Conservation (phyloP, 257 asterid genomes). For the Schizonepeta tenuifolia region DNA sequence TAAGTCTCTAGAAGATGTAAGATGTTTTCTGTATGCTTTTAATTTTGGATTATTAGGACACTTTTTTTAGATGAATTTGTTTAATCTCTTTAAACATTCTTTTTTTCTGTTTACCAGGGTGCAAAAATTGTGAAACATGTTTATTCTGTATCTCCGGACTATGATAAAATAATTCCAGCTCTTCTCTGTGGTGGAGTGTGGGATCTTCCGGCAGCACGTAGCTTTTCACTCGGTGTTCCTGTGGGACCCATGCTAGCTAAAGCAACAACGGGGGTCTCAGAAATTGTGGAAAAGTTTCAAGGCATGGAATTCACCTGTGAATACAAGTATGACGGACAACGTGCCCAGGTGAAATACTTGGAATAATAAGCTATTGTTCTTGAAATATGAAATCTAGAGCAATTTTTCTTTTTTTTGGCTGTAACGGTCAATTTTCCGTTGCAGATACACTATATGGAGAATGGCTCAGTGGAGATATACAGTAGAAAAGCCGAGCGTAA, state of each 20-base stretch:
- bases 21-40: constrained; percentile 22
- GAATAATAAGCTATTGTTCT: too few relatives aligned
- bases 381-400: too few relatives aligned
- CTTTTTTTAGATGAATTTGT: constrained; percentile 5
- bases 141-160: constrained; percentile 87
- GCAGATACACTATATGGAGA: constrained; percentile 87
- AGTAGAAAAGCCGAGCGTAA: constrained; percentile 95
- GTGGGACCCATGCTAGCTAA: constrained; percentile 98
- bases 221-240: constrained; percentile 89
- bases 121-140: constrained; percentile 89
- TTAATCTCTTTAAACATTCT: constrained; percentile 14
- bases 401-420: too few relatives aligned
- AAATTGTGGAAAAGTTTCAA: constrained; percentile 92
- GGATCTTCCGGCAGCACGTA: constrained; percentile 81
- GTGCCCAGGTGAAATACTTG: too few relatives aligned
- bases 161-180: constrained; percentile 78
- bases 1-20: constrained; percentile 78
- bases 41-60: constrained; percentile 8
- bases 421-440: too few relatives aligned
- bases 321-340: constrained; percentile 98
- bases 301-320: constrained; percentile 91
- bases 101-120: constrained; percentile 62
- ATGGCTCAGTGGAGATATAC: constrained; percentile 91
- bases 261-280: constrained; percentile 93
- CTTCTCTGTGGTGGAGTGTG: constrained; percentile 92